A percentile compares a stretch with the other conserved stretches of the same genome.
These are phyloP conservation scores for Blastosporella zonata DNA, from an alignment of 1,284 basidiomycete species.

Conservation along the genomic window DNA sequence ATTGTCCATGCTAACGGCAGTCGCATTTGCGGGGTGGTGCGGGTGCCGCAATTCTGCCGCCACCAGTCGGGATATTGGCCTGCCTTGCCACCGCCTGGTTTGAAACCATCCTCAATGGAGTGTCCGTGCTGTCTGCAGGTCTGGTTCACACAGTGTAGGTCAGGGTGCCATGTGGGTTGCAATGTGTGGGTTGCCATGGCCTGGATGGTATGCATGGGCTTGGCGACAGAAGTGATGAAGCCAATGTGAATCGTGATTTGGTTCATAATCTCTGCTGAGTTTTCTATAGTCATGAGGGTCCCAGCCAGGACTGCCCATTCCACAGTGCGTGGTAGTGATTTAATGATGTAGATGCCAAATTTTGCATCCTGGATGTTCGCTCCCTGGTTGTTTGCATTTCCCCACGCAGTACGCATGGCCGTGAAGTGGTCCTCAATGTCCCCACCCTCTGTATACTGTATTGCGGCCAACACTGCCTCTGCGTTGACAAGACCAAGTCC, in stretches of 20 bases:
- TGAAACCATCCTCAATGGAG: constrained; percentile 14
- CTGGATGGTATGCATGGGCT: too few relatives aligned
- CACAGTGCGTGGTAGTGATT: constrained; percentile 1
- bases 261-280: too few relatives aligned
- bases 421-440: constrained; percentile 2
- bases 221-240: too few relatives aligned
- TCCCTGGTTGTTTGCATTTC: not conserved
- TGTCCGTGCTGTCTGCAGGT: constrained; percentile 6
- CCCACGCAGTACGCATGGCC: not conserved
- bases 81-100: constrained; percentile 16
- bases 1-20: too few relatives aligned
- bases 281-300: constrained; percentile 1
- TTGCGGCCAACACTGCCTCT: not conserved
- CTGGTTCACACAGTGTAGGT: not conserved
- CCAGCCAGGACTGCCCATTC: not conserved
- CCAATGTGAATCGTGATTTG: too few relatives aligned
- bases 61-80: constrained; percentile 20
- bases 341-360: not conserved
- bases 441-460: not conserved
- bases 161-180: too few relatives aligned
- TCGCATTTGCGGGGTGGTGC: too few relatives aligned
- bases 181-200: not conserved
- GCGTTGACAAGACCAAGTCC: constrained; percentile 1
- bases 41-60: too few relatives aligned
- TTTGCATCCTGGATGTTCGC: not conserved